Conservation (phyloP, 257 asterid genomes). For the Anisodus acutangulus region DNA sequence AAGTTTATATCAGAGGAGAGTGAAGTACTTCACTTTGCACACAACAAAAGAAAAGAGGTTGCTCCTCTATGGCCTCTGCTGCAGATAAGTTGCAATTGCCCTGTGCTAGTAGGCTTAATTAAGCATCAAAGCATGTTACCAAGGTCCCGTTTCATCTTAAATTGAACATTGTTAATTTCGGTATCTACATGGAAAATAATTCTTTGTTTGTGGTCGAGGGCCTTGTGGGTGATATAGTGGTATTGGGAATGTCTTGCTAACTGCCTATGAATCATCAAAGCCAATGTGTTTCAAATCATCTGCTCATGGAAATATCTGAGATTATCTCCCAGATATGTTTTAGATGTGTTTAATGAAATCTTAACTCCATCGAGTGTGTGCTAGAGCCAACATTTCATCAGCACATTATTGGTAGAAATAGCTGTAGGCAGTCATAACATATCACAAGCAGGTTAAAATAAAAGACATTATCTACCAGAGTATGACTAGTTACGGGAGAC, state of each 20-base stretch:
- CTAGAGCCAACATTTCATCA: neutral
- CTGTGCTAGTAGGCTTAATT: neutral
- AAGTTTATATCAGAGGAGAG: neutral
- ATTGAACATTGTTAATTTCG: neutral
- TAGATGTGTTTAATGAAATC: slow-evolving; percentile 3
- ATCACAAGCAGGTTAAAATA: slow-evolving; percentile 4
- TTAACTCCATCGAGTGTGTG: neutral
- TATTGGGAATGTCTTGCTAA: neutral
- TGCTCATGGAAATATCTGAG: neutral
- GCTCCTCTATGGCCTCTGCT: neutral
- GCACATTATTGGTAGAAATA: neutral
- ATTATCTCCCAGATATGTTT: neutral
- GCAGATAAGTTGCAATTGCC: slow-evolving; percentile 6
- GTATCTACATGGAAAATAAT: neutral
- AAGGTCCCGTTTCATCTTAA: neutral
- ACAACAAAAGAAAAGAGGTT: neutral
- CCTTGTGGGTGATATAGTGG: neutral
- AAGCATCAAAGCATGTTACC: slow-evolving; percentile 2
- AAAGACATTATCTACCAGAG: neutral
- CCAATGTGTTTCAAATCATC: neutral
- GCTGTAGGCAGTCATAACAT: neutral
- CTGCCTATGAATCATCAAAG: neutral
- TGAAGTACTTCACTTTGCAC: neutral
- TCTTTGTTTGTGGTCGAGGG: neutral
- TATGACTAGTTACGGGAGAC: neutral